Conservation (phyloP, 2,329 filamentous ascomycete species). For the Berkeleyomyces basicola region DNA sequence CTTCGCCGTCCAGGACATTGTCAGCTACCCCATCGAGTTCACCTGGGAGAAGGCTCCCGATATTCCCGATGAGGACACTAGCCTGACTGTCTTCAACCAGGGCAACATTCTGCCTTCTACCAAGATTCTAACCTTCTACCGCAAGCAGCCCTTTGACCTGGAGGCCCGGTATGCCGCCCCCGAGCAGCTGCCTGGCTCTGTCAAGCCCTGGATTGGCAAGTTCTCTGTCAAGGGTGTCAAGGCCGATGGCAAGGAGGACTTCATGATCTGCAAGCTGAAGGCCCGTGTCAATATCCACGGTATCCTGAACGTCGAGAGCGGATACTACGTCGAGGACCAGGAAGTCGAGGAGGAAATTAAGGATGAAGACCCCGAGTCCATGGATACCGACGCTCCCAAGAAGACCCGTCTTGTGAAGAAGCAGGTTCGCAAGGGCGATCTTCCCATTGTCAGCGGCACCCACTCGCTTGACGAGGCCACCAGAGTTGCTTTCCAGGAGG, state of each 20-base stretch:
- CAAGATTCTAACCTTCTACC: constrained; percentile 98
- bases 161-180: constrained; percentile 88
- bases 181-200: constrained; percentile 72
- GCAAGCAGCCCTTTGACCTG: constrained; percentile 91
- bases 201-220: constrained; percentile 86
- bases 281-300: constrained; percentile 92
- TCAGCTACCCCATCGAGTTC: constrained; percentile 97
- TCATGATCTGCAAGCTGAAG: constrained; percentile 99
- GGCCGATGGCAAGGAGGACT: constrained; percentile 82
- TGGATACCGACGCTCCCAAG: constrained; percentile 31
- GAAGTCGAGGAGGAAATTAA: constrained; percentile 90
- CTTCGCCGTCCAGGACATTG: constrained; percentile 93
- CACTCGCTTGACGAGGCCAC: constrained; percentile 54
- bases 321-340: constrained; percentile 95
- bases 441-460: constrained; percentile 73
- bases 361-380: constrained; percentile 35
- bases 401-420: constrained; percentile 98
- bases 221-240: constrained; percentile 98
- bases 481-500: constrained; percentile 58
- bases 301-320: constrained; percentile 87
- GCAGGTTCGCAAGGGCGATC: constrained; percentile 92
- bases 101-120: constrained; percentile 95
- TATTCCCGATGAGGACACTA: constrained; percentile 96
- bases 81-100: constrained; percentile 90
- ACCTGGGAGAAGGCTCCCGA: constrained; percentile 97